Conservation (phyloP, 495 filamentous ascomycete species). For the Penicillium waksmanii region DNA sequence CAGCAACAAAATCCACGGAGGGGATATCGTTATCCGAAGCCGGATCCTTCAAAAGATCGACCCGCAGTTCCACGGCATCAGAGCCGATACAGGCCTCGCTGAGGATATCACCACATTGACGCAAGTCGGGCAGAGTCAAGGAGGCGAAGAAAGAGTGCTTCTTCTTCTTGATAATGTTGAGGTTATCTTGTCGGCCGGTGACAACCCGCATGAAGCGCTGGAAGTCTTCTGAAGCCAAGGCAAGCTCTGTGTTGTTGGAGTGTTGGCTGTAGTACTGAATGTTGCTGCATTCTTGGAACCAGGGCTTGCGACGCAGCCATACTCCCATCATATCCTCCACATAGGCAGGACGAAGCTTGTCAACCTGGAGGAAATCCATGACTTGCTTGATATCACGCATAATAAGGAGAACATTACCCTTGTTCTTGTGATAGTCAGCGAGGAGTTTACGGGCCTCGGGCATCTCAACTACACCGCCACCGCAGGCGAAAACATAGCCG, state of each 20-base stretch:
- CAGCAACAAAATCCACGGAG: conserved; percentile 72
- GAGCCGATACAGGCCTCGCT: conserved; percentile 78
- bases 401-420: conserved; percentile 88
- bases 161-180: conserved; percentile 70
- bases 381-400: conserved; percentile 86
- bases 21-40: conserved; percentile 60
- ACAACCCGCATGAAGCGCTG: conserved; percentile 74
- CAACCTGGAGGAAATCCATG: conserved; percentile 85
- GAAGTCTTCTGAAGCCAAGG: conserved; percentile 76
- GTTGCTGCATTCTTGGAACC: conserved; percentile 94
- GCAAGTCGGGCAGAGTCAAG: conserved; percentile 77
- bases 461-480: conserved; percentile 90
- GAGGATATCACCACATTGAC: conserved; percentile 62
- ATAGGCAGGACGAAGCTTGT: conserved; percentile 92
- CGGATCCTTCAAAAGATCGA: conserved; percentile 87
- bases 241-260: conserved; percentile 51
- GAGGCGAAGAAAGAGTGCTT: conserved; percentile 90
- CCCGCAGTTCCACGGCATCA: conserved; percentile 90
- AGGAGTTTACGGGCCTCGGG: conserved; percentile 80
- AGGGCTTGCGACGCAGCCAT: conserved; percentile 87
- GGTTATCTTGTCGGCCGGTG: conserved; percentile 66
- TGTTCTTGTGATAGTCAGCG: conserved; percentile 69
- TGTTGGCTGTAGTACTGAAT: conserved; percentile 87
- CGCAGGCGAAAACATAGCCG: conserved; percentile 87
- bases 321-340: conserved; percentile 92